Percentiles rank a stretch among this genome's conserved stretches.
These are phyloP conservation scores for Diutina sp. DNA, from an alignment of 1,139 yeast species.

Conservation along the genomic window DNA sequence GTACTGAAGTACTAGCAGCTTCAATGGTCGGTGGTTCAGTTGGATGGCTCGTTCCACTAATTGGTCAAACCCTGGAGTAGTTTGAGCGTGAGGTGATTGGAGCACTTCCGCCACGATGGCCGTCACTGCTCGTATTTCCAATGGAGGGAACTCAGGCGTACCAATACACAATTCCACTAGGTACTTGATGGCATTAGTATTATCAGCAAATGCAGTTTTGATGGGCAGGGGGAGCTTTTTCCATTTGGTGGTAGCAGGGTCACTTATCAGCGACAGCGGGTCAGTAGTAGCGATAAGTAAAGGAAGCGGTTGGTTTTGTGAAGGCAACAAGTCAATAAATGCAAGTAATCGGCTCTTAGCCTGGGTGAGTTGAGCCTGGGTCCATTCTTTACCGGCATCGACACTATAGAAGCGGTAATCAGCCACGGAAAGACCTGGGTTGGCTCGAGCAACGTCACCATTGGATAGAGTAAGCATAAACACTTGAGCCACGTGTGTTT, in stretches of 20 bases:
- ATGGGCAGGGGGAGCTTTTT: slow-evolving; percentile 22
- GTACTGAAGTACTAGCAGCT: neutral
- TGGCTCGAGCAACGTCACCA: slow-evolving; percentile 9
- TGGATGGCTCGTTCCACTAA: neutral
- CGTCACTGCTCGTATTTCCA: neutral
- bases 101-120: neutral
- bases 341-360: slow-evolving; percentile 29
- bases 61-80: neutral
- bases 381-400: slow-evolving; percentile 51
- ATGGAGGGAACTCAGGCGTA: neutral
- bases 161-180: neutral
- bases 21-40: neutral
- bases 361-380: slow-evolving; percentile 28
- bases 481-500: neutral
- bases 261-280: slow-evolving; percentile 37
- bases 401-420: slow-evolving; percentile 52
- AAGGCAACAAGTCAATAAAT: slow-evolving; percentile 27
- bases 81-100: neutral
- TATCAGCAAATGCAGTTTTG: neutral
- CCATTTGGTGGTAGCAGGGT: slow-evolving; percentile 35
- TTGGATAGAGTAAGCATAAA: neutral
- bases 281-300: slow-evolving; percentile 59
- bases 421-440: slow-evolving; percentile 49
- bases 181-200: neutral
- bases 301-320: slow-evolving; percentile 23